Conservation (phyloP, 805 yeast species). For the Sugiyamaella smithiae region DNA sequence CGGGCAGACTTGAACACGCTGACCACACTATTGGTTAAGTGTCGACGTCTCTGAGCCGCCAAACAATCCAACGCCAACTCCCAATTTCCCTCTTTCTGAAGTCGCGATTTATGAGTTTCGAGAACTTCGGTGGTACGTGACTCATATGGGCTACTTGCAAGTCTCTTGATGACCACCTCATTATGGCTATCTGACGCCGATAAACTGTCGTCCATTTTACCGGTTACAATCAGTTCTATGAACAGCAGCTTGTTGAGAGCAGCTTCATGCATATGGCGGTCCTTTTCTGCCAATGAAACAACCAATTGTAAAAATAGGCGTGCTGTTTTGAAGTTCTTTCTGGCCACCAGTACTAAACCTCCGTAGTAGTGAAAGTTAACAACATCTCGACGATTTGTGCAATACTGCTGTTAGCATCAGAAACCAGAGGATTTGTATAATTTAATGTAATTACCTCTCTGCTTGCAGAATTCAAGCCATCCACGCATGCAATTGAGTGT, state of each 20-base stretch:
- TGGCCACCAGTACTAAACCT: constrained; percentile 7
- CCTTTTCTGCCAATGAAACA: neutral
- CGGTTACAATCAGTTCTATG: neutral
- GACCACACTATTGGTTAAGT: neutral
- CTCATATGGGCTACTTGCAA: neutral
- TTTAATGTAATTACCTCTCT: neutral
- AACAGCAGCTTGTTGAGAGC: neutral
- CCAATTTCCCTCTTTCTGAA: neutral
- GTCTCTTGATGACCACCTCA: neutral
- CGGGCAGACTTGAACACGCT: neutral
- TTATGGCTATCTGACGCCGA: neutral
- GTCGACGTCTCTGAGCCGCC: neutral
- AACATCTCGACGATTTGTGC: neutral
- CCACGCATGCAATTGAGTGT: neutral
- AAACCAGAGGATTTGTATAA: too few species aligned
- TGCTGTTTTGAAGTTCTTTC: constrained; percentile 9
- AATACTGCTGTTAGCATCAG: neutral
- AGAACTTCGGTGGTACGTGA: neutral
- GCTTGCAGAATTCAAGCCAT: too few species aligned
- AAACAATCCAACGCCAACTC: constrained; percentile 4
- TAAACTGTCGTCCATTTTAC: neutral
- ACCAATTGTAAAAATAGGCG: constrained; percentile 5
- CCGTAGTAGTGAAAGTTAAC: constrained; percentile 7
- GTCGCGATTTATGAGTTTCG: neutral
- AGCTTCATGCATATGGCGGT: neutral